Base-by-base conservation (phyloP, 1,139 yeast genomes). In the Yamadazyma atmosphaerica region DNA sequence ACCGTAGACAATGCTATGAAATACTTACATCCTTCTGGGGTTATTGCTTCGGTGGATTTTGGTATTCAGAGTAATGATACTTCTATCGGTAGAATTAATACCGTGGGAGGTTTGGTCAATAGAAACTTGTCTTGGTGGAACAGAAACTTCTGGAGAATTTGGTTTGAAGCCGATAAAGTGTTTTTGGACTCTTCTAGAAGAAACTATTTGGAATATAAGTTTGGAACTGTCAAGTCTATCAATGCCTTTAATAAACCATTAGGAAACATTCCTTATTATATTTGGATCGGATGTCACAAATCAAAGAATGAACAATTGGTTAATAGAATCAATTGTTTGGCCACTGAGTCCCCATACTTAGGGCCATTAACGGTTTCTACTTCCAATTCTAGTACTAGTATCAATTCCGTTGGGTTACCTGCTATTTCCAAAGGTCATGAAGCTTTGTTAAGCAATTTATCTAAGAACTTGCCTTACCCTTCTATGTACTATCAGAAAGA, bases 101-200 rank as follows among this genome's bases (percentile, higher is more conserved):
- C 90, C 6, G 65, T 85, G 28, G 94, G 94, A 37, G 94, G 94
- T 7, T 66, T 81, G 47, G 73, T 74, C 23, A 76, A 79, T 51
- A 72, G 94, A 55, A 84, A 84, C 55, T 82, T 79, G 45, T 83
- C 88, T 28, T 86, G 94, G 94, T 47, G 83, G 39, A 72, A 79
- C 39, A 71, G 95, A 56, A 83, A 86, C 32, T 86, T 86, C 57
- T 86, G 95, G 95, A 74, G 89, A 56, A 68, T 83, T 39, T 86
- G 95, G 95, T 86, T 86, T 60, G 95, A 86, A 61, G 83, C 85
- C 40, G 95, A 86, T 60, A 77, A 83, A 47, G 95, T 86, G 3
- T 83, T 79, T 52, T 72, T 86, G 50, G 95, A 86, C 55, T 81
- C 89, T 28, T 74, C 89, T 5, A 79, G 95, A 63, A 78, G 95